Evolutionary conservation across 2,329 filamentous ascomycete species (phyloP), one percentile per base, ranked within the genome.

Genomic region (Neoascochyta sp.): DNA sequence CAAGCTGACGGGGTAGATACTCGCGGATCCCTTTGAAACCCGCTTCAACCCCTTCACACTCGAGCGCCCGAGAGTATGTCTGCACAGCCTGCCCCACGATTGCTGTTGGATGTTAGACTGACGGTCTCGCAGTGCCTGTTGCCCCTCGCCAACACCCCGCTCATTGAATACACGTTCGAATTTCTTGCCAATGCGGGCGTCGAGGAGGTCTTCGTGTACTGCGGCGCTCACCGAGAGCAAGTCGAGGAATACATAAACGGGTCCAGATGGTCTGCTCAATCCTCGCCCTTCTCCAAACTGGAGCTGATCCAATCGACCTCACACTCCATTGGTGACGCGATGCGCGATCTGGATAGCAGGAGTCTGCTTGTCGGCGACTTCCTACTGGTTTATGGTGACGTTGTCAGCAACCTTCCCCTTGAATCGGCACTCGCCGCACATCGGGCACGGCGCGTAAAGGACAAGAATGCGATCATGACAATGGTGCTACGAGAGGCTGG

Each of bases 381-480:
- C 53, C 72, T 98, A 18, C 70, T 94, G 7, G 87, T 96, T 3
- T 89, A 93, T 60, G 90, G 90, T 34, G 92, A 98, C 60, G 75
- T 96, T 15, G 81, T 98, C 27, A 86, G 87, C 44, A 96, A 95
- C 55, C 70, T 96, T 33, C 77, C 83, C 11, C 79, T 98, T n/a
- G 86, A 90, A 40, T 71, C 72, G 26, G 83, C 85, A 7, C 68
- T 98, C 29, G 78, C 80, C 3, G 80, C 79, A 30, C 92, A 98
- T 62, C 80, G 86, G 39, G 81, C 81, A 32, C 81, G 92, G 36
- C 79, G 88, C 37, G 77, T 82, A 54, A 80, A 81, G 31, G 87
- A 93, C 67, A 90, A 92, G 53, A 90, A 94, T 59, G 88, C 90
- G 20, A 95, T 95, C 64, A 96, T 98, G 92, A 98, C 92, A 3